phyloP scores from a whole-genome alignment of 1,284 basidiomycete species.

The Irpex sp. region DNA sequence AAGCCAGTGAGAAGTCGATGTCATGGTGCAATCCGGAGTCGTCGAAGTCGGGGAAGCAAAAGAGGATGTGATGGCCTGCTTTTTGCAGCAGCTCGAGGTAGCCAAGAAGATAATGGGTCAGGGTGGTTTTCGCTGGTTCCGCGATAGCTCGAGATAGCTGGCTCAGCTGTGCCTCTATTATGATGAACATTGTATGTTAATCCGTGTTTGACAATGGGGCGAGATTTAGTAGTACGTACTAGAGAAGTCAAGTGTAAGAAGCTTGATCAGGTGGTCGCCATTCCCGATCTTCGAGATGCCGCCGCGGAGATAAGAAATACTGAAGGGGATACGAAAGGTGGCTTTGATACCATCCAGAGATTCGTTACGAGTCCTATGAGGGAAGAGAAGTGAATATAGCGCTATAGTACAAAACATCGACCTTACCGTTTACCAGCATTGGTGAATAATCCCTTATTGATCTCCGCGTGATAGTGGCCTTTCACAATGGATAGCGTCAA shows the following conservation, averaged over 20 bases:
- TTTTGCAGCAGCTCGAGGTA: conserved; percentile 24
- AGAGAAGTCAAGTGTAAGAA: conserved; percentile 14
- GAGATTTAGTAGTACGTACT: conserved; percentile 2
- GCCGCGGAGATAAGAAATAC: conserved; percentile 10
- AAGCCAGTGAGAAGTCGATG: conserved; percentile 25
- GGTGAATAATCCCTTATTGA: conserved; percentile 9
- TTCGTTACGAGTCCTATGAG: background rate
- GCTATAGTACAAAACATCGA: background rate
- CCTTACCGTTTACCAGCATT: conserved; percentile 12
- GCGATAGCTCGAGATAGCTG: conserved; percentile 9
- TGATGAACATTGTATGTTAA: background rate
- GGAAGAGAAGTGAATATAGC: background rate
- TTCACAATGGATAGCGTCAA: conserved; percentile 21
- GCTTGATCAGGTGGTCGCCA: conserved; percentile 17
- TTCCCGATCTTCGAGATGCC: conserved; percentile 15
- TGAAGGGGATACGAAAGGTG: conserved; percentile 18
- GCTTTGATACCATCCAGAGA: conserved; percentile 7
- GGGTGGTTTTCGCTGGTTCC: conserved; percentile 11
- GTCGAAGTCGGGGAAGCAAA: conserved; percentile 29
- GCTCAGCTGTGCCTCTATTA: conserved; percentile 9
- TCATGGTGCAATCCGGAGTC: conserved; percentile 16
- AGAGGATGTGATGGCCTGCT: conserved; percentile 28
- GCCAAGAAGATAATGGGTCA: conserved; percentile 17
- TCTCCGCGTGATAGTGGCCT: conserved; percentile 22
- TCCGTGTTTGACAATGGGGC: too few species aligned